phyloP scores from a whole-genome alignment of 2,329 filamentous ascomycete genomes.

The Chaetomium globosum region DNA sequence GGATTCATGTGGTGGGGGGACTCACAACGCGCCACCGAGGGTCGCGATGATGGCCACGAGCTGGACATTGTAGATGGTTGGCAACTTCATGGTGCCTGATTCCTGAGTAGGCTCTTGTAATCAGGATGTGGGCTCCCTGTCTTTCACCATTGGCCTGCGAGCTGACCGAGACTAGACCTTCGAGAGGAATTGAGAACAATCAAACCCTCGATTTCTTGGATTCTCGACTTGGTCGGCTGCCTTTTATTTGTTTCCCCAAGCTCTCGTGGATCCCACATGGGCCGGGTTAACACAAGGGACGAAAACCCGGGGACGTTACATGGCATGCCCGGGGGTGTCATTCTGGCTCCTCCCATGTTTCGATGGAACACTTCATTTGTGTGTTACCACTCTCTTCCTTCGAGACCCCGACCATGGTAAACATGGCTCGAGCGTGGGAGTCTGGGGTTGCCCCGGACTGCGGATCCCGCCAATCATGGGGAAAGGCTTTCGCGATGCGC shows the following conservation, averaged over 20 bases:
- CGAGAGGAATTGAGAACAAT: background rate
- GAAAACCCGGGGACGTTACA: conserved; percentile 18
- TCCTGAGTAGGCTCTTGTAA: background rate
- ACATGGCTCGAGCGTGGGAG: background rate
- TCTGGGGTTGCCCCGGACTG: conserved; percentile 6
- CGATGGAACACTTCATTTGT: conserved; percentile 5
- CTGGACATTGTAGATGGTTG: conserved; percentile 58
- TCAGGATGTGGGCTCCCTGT: background rate
- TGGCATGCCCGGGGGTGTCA: conserved; percentile 2
- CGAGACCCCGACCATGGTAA: background rate
- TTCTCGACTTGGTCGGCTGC: background rate
- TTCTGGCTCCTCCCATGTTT: background rate
- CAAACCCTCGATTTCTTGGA: background rate
- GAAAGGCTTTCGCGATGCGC: background rate
- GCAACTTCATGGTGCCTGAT: conserved; percentile 40
- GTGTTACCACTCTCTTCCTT: background rate
- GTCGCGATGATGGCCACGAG: conserved; percentile 57
- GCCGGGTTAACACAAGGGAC: background rate
- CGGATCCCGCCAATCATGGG: conserved; percentile 25
- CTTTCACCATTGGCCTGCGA: conserved; percentile 16
- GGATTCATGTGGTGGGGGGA: conserved; percentile 13
- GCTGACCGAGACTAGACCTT: conserved; percentile 4
- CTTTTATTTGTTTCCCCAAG: conserved; percentile 16
- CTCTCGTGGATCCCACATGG: background rate
- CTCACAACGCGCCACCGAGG: conserved; percentile 53